Evolutionary conservation across 2,329 filamentous ascomycete genomes (phyloP).

Genomic region (Colletotrichum sp.): DNA sequence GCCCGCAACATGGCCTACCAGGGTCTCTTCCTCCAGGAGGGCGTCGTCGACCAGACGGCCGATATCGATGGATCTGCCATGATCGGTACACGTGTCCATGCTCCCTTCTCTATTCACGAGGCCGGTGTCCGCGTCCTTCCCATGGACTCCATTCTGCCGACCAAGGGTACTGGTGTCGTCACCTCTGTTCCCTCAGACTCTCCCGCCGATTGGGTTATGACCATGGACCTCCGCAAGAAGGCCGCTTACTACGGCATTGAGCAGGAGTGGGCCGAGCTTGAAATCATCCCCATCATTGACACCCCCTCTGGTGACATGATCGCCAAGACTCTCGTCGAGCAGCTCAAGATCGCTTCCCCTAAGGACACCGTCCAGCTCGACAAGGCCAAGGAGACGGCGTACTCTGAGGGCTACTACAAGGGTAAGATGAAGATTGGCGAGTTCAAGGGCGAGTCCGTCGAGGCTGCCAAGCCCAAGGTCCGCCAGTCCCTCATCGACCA

Average conservation of each 20-base stretch:
- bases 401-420: constrained; percentile 93
- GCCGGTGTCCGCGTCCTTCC: constrained; percentile 87
- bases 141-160: constrained; percentile 91
- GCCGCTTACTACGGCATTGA: constrained; percentile 94
- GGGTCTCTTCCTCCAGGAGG: constrained; percentile 80
- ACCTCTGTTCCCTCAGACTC: constrained; percentile 96
- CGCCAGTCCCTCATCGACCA: constrained; percentile 77
- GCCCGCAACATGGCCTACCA: constrained; percentile 98
- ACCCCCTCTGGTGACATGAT: constrained; percentile 90
- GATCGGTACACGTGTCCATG: constrained; percentile 87
- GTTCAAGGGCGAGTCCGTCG: constrained; percentile 85
- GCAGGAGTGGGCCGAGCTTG: constrained; percentile 93
- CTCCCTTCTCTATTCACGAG: constrained; percentile 85
- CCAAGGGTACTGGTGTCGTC: constrained; percentile 96
- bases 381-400: constrained; percentile 90
- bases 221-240: constrained; percentile 90
- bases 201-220: constrained; percentile 92
- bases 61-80: constrained; percentile 80
- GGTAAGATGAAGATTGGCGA: constrained; percentile 88
- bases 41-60: constrained; percentile 74
- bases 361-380: constrained; percentile 92
- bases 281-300: constrained; percentile 87
- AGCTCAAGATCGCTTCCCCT: constrained; percentile 94
- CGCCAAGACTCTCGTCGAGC: constrained; percentile 83
- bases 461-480: constrained; percentile 86